Evolutionary conservation across 1,284 basidiomycete genomes (phyloP).

Genomic region (Pseudozyma hubeiensis): DNA sequence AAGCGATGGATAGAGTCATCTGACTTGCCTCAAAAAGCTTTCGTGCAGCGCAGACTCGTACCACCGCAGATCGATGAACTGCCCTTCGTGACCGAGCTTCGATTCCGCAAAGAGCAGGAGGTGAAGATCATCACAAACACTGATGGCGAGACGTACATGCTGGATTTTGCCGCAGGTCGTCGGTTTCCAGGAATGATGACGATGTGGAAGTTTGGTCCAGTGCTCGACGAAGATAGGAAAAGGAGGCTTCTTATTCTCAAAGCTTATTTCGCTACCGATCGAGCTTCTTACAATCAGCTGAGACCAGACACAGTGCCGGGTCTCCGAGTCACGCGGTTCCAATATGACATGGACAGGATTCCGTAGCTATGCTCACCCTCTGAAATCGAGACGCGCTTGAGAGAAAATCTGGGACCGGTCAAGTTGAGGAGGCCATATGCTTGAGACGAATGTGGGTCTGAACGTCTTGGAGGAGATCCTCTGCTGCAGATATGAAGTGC

Average conservation of each 20-base stretch:
- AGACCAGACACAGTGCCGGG: background rate
- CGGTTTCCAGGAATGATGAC: background rate
- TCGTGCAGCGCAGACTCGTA: background rate
- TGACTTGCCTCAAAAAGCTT: background rate
- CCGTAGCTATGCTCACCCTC: background rate
- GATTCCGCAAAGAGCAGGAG: background rate
- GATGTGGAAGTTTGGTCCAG: slow-evolving; percentile 4
- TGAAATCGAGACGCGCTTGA: too few species aligned
- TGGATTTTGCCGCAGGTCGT: background rate
- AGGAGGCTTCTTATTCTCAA: slow-evolving; percentile 4
- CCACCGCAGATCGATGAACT: background rate
- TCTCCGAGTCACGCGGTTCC: background rate
- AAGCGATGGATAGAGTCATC: background rate
- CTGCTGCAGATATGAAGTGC: too few species aligned
- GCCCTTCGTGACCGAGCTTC: background rate
- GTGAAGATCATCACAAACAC: slow-evolving; percentile 3
- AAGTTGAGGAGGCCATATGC: too few species aligned
- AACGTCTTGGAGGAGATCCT: too few species aligned
- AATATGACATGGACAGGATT: background rate
- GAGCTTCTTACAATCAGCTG: background rate
- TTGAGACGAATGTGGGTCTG: too few species aligned
- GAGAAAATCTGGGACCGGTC: too few species aligned
- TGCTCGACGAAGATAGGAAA: background rate
- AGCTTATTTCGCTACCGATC: background rate
- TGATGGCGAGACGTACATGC: slow-evolving; percentile 3